A percentile compares a stretch with the other conserved stretches of the same genome.
These are phyloP conservation scores for Pleoardoris graminearum DNA, from an alignment of 2,329 filamentous ascomycete species.

Conservation along the genomic window DNA sequence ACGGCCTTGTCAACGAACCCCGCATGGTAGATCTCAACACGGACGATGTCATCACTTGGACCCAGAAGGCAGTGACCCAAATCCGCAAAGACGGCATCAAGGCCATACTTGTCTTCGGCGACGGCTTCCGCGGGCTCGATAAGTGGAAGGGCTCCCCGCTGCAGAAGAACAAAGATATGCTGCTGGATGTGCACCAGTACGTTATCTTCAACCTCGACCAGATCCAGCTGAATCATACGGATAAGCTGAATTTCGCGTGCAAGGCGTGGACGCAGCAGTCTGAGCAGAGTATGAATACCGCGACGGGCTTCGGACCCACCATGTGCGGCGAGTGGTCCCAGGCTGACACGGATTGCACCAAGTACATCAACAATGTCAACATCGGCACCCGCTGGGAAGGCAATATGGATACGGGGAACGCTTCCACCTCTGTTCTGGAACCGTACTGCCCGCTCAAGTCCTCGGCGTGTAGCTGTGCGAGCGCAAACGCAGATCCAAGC, in stretches of 20 bases:
- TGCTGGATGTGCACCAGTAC: conserved; percentile 98
- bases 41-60: conserved; percentile 76
- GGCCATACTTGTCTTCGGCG: conserved; percentile 79
- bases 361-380: conserved; percentile 85
- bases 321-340: conserved; percentile 97
- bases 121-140: conserved; percentile 88
- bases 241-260: conserved; percentile 88
- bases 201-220: conserved; percentile 95
- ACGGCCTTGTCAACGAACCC: conserved; percentile 93
- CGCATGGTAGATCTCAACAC: conserved; percentile 72
- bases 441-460: conserved; percentile 72
- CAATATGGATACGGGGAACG: conserved; percentile 71
- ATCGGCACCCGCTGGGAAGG: conserved; percentile 91
- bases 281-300: conserved; percentile 68
- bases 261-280: conserved; percentile 83
- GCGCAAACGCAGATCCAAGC: conserved; percentile 73
- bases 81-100: conserved; percentile 77
- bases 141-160: conserved; percentile 89
- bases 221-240: conserved; percentile 76
- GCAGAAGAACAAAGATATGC: conserved; percentile 68
- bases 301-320: conserved; percentile 86
- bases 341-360: conserved; percentile 92
- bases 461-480: conserved; percentile 69
- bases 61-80: conserved; percentile 68
- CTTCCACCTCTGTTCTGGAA: conserved; percentile 63